Base-by-base conservation (phyloP, 495 filamentous ascomycete species). In the Lentithecium fluviatile region DNA sequence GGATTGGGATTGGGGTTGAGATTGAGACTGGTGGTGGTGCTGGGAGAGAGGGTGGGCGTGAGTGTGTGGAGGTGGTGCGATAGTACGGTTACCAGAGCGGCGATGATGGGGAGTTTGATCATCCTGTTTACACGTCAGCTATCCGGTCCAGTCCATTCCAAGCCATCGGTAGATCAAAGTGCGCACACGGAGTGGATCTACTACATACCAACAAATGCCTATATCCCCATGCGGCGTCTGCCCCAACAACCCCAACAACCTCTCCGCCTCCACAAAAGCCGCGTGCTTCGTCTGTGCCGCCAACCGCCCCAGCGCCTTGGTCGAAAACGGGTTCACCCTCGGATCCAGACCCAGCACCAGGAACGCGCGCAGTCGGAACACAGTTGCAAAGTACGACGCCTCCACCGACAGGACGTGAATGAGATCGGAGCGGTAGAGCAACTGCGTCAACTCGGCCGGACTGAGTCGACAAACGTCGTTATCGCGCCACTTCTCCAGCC, bases 341-440 rank as follows among this genome's bases (percentile, higher is more conserved):
- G 23, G 23, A 24, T 63, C 53, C 60, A 63, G 34, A 2, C 53
- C 52, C 12, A 57, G 25, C 6, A 13, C 52, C 15, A 63, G 17
- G 43, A 57, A 56, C 1, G 60, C 23, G 17, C 56, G 45, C n/a
- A 63, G 7, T 0, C 60, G 45, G 38, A 57, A 57, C 6, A 57
- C 36, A 13, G 60, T 63, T 1, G 60, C 45, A 40, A 63, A 63
- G 23, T 57, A 63, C 7, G 60, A 46, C 10, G 52, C 60, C 29
- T 63, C 60, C 7, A 57, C 19, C 17, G n/a, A 37, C 34, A 57
- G 20, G 4, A 56, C 29, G 29, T 63, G 60, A 1, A 58, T 25
- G 12, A 63, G 17, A 53, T 63, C 60, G 6, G 60, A 63, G 10
- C 53, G 52, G 24, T 63, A 63, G 21, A 63, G 52, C 37, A 63